phyloP scores from a whole-genome alignment of 345 rosid genomes.

The Erodium maritimum region DNA sequence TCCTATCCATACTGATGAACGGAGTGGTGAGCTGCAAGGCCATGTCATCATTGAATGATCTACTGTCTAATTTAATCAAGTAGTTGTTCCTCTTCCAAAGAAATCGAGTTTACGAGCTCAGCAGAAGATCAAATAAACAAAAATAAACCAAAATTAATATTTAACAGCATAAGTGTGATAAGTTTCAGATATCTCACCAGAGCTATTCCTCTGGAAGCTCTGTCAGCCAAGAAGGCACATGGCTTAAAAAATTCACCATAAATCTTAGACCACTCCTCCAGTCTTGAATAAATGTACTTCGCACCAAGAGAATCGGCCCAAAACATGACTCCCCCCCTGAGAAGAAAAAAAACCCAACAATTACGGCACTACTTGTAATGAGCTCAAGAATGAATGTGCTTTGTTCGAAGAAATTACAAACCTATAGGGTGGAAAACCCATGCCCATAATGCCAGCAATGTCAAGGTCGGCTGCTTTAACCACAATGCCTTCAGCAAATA shows the following conservation, averaged over 20 bases:
- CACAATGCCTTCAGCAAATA: conserved; percentile 83
- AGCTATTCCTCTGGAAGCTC: conserved; percentile 29
- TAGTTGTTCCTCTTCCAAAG: no score
- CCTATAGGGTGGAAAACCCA: conserved; percentile 98
- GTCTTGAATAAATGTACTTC: conserved; percentile 24
- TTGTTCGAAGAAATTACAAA: conserved; percentile 6
- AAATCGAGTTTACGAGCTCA: background rate
- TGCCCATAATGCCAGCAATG: conserved; percentile 78
- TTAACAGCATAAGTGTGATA: background rate
- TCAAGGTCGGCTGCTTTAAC: conserved; percentile 93
- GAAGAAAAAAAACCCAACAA: conserved; percentile 5
- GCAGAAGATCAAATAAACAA: background rate
- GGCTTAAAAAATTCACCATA: conserved; percentile 37
- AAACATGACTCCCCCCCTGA: conserved; percentile 38
- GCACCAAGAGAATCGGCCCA: conserved; percentile 32
- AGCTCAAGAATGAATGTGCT: background rate
- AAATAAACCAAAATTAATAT: background rate
- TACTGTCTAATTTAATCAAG: no score
- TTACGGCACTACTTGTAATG: background rate
- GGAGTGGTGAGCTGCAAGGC: no score
- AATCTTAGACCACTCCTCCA: conserved; percentile 36
- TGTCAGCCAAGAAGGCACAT: conserved; percentile 29
- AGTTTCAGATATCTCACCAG: conserved; percentile 14
- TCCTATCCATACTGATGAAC: no score
- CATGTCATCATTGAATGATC: no score